A percentile compares a stretch with the other conserved stretches of the same genome.
phyloP scores from a whole-genome alignment of 257 asterid species.

The Nicotiana knightiana region DNA sequence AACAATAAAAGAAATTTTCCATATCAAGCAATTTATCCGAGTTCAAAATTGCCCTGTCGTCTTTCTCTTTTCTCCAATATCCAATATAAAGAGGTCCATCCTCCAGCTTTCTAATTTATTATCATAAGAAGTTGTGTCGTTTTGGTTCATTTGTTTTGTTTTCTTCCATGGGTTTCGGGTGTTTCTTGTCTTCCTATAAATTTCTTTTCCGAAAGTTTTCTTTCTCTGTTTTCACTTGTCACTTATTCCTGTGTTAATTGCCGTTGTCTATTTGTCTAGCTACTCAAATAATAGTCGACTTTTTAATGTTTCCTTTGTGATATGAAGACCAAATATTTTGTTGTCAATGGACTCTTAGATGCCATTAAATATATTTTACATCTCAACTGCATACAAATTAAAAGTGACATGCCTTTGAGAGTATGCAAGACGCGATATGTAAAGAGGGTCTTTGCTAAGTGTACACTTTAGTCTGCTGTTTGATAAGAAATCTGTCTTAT shows the following conservation, averaged over 20 bases:
- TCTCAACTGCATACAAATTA: neutral
- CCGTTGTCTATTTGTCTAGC: neutral
- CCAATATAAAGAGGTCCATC: neutral
- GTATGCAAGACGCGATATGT: neutral
- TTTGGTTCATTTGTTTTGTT: neutral
- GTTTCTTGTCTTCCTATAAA: neutral
- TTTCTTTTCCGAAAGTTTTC: neutral
- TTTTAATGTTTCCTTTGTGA: neutral
- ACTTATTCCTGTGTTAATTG: neutral
- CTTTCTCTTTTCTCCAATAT: neutral
- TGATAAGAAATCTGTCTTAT: neutral
- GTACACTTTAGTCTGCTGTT: neutral
- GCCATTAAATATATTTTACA: neutral
- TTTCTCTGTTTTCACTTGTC: constrained; percentile 1
- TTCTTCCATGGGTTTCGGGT: neutral
- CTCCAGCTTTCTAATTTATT: neutral
- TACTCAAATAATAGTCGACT: neutral
- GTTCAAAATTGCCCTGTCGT: neutral
- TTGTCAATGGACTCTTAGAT: neutral
- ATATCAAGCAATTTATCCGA: neutral
- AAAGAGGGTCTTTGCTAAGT: neutral
- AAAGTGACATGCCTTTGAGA: neutral
- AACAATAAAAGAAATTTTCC: neutral
- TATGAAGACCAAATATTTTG: neutral
- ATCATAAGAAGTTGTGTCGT: neutral